Percentiles rank a stretch among this genome's conserved stretches.
These are phyloP conservation scores for Monilinia polystroma DNA, from an alignment of 2,329 filamentous ascomycete genomes.

Conservation along the genomic window DNA sequence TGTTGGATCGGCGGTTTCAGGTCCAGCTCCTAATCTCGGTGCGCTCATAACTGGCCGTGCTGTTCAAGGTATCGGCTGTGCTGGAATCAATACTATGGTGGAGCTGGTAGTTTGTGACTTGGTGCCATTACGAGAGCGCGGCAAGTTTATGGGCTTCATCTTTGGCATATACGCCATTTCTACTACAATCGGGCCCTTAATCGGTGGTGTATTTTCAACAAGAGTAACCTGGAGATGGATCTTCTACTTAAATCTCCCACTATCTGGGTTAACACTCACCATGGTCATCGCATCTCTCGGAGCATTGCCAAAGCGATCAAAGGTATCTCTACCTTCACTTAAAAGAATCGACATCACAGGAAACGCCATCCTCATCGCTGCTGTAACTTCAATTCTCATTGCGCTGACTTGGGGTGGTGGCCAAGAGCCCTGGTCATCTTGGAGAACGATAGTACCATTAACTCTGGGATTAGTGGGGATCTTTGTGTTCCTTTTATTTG, in stretches of 20 bases:
- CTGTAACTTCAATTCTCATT: slow-evolving; percentile 55
- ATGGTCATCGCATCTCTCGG: slow-evolving; percentile 26
- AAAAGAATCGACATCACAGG: slow-evolving; percentile 62
- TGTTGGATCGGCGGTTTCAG: slow-evolving; percentile 53
- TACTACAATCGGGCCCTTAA: slow-evolving; percentile 41
- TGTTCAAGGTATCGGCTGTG: slow-evolving; percentile 40
- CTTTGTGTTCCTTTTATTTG: slow-evolving; percentile 34
- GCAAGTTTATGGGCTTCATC: slow-evolving; percentile 45
- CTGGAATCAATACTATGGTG: slow-evolving; percentile 47
- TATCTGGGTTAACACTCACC: slow-evolving; percentile 24
- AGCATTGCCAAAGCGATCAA: not conserved
- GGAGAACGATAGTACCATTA: slow-evolving; percentile 40
- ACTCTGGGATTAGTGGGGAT: slow-evolving; percentile 38
- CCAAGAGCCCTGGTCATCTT: slow-evolving; percentile 22
- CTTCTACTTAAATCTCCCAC: slow-evolving; percentile 28
- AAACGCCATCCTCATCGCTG: slow-evolving; percentile 56
- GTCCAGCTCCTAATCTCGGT: slow-evolving; percentile 45
- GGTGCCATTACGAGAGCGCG: slow-evolving; percentile 49
- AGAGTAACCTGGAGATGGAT: slow-evolving; percentile 43
- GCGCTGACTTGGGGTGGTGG: slow-evolving; percentile 51
- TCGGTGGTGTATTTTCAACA: slow-evolving; percentile 46
- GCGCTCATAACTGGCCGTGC: slow-evolving; percentile 52
- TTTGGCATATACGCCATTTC: slow-evolving; percentile 35
- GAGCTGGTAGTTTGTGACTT: slow-evolving; percentile 53
- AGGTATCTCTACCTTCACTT: slow-evolving; percentile 34